These are phyloP conservation scores for Hypoxylon cercidicola DNA, from an alignment of 495 filamentous ascomycete genomes.

Conservation along the genomic window DNA sequence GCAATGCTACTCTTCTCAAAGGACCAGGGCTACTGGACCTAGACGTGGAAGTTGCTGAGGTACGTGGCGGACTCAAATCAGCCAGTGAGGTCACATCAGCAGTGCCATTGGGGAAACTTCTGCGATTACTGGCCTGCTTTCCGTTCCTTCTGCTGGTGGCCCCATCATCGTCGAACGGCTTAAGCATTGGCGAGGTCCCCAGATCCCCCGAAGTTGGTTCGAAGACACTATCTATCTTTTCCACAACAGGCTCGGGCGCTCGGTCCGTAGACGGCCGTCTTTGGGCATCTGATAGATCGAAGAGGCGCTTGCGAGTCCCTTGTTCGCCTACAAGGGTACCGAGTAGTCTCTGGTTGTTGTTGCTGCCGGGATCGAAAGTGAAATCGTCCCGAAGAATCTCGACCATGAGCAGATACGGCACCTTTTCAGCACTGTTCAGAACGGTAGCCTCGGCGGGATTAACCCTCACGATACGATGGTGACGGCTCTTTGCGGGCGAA, in stretches of 20 bases:
- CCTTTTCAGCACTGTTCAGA: conserved; percentile 80
- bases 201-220: conserved; percentile 78
- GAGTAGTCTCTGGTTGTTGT: conserved; percentile 70
- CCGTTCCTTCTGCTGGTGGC: conserved; percentile 30
- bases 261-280: conserved; percentile 53
- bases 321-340: conserved; percentile 69
- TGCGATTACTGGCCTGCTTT: conserved; percentile 38
- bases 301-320: conserved; percentile 69
- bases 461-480: conserved; percentile 78
- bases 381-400: conserved; percentile 80
- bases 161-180: conserved; percentile 58
- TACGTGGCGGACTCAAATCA: conserved; percentile 67
- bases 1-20: conserved; percentile 61
- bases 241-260: conserved; percentile 49
- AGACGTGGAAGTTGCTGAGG: conserved; percentile 63
- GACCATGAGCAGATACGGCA: conserved; percentile 80
- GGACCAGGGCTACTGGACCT: conserved; percentile 69
- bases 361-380: conserved; percentile 74
- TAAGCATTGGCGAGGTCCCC: conserved; percentile 71
- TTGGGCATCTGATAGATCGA: conserved; percentile 69
- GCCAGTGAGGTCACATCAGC: conserved; percentile 60
- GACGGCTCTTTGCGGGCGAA: conserved; percentile 68
- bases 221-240: conserved; percentile 74
- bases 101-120: conserved; percentile 65
- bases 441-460: conserved; percentile 83